A percentile compares a stretch with the other conserved stretches of the same genome.
These are phyloP conservation scores for Macrolepiota albuminosa DNA, from an alignment of 768 basidiomycete species.

Conservation along the genomic window DNA sequence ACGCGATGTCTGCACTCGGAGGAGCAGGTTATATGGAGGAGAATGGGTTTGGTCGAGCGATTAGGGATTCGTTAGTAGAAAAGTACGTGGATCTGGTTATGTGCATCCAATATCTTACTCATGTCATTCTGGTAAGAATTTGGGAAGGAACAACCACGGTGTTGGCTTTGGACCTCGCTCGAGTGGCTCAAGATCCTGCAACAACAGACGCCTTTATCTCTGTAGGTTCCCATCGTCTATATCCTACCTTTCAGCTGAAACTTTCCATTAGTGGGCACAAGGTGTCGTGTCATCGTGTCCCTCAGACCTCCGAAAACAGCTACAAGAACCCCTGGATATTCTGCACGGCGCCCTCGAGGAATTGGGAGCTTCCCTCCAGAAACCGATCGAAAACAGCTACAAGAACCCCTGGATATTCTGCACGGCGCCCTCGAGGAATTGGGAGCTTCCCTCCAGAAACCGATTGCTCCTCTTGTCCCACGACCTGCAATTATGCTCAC, in stretches of 20 bases:
- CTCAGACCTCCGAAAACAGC: slow-evolving; percentile 18
- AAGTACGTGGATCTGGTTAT: slow-evolving; percentile 30
- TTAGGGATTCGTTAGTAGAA: slow-evolving; percentile 70
- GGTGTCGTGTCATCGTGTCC: slow-evolving; percentile 40
- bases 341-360: slow-evolving; percentile 36
- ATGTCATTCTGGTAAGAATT: slow-evolving; percentile 39
- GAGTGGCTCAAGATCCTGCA: slow-evolving; percentile 43
- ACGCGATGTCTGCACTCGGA: slow-evolving; percentile 69
- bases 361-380: slow-evolving; percentile 30
- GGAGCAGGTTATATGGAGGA: slow-evolving; percentile 86
- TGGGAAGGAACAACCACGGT: slow-evolving; percentile 79
- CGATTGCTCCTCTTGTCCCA: slow-evolving; percentile 43
- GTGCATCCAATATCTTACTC: not conserved
- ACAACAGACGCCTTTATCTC: slow-evolving; percentile 43
- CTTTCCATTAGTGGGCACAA: slow-evolving; percentile 45
- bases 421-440: slow-evolving; percentile 36
- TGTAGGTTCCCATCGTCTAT: slow-evolving; percentile 30
- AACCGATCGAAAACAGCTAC: slow-evolving; percentile 21
- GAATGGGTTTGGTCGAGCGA: slow-evolving; percentile 62
- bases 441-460: slow-evolving; percentile 31
- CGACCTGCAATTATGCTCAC: slow-evolving; percentile 57
- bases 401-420: slow-evolving; percentile 27
- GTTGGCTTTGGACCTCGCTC: slow-evolving; percentile 60
- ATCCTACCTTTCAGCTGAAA: not conserved
- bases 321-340: slow-evolving; percentile 25